These are phyloP conservation scores for Daldinia caldariorum DNA, from an alignment of 495 filamentous ascomycete genomes.

Conservation along the genomic window DNA sequence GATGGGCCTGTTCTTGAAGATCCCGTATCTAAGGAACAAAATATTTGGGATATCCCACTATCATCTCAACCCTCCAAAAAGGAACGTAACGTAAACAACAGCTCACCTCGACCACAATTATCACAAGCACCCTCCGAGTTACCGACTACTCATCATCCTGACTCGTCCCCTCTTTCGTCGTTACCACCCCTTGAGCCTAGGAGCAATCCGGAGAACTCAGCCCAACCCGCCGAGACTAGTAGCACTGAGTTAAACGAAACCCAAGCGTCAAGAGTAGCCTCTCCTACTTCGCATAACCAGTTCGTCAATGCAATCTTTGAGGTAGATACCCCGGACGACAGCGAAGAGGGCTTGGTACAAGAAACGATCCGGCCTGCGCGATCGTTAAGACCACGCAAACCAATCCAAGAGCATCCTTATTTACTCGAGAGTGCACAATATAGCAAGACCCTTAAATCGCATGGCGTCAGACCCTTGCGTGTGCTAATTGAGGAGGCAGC, in stretches of 20 bases:
- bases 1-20: constrained; percentile 3
- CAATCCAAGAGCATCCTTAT: constrained; percentile 81
- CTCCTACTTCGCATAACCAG: constrained; percentile 10
- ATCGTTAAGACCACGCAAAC: constrained; percentile 72
- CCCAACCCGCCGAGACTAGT: background rate
- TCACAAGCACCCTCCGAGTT: constrained; percentile 9
- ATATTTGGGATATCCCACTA: constrained; percentile 44
- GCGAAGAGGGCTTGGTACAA: constrained; percentile 37
- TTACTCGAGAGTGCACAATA: constrained; percentile 74
- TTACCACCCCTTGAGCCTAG: constrained; percentile 17
- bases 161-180: constrained; percentile 36
- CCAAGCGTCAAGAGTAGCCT: constrained; percentile 3
- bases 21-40: background rate
- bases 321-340: constrained; percentile 11
- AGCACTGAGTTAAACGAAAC: background rate
- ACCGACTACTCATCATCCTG: constrained; percentile 9
- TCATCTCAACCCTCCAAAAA: constrained; percentile 35
- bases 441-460: constrained; percentile 64
- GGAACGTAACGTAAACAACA: constrained; percentile 10
- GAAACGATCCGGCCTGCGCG: constrained; percentile 46
- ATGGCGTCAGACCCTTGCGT: constrained; percentile 71
- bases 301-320: constrained; percentile 26
- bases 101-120: constrained; percentile 13
- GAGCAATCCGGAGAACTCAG: background rate
- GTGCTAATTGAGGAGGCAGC: constrained; percentile 53